These are phyloP conservation scores for Pythium insidiosum DNA, from an alignment of 352 stramenopile genomes.

Conservation along the genomic window DNA sequence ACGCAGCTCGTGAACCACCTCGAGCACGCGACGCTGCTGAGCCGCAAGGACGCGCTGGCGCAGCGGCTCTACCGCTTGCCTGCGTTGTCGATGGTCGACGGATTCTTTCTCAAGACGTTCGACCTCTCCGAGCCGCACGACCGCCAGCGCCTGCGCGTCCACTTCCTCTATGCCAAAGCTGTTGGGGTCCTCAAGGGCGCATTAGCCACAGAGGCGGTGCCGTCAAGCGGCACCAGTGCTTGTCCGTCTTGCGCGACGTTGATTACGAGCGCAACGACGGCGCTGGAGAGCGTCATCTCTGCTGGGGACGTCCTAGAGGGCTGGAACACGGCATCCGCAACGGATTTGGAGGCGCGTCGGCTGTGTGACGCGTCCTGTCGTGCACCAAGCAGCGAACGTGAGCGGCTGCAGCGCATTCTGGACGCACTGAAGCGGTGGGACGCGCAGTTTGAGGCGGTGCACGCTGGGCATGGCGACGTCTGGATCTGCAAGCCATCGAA, in stretches of 20 bases:
- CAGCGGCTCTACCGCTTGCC: constrained; percentile 20
- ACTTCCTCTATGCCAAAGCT: constrained; percentile 42
- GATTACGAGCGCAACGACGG: too few relatives aligned
- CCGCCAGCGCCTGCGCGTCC: constrained; percentile 17
- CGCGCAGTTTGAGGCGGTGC: constrained; percentile 32
- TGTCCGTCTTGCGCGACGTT: too few relatives aligned
- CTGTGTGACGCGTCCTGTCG: too few relatives aligned
- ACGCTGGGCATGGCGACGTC: constrained; percentile 21
- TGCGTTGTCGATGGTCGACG: constrained; percentile 16
- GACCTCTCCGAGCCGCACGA: constrained; percentile 15
- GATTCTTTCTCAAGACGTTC: constrained; percentile 46
- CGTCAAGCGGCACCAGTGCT: too few relatives aligned
- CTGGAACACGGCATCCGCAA: too few relatives aligned
- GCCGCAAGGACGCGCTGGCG: constrained; percentile 49
- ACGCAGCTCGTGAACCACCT: constrained; percentile 63
- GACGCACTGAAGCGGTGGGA: too few relatives aligned
- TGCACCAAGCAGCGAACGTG: too few relatives aligned
- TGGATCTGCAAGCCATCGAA: constrained; percentile 82
- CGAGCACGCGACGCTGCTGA: constrained; percentile 48
- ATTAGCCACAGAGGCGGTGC: too few relatives aligned
- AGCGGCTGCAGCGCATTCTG: too few relatives aligned
- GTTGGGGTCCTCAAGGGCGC: constrained; percentile 26
- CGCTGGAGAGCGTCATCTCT: too few relatives aligned
- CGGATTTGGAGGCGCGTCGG: too few relatives aligned
- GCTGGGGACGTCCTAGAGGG: too few relatives aligned